Base-by-base conservation (phyloP, 371 early-diverging fungal species). In the Chytridiales sp. region DNA sequence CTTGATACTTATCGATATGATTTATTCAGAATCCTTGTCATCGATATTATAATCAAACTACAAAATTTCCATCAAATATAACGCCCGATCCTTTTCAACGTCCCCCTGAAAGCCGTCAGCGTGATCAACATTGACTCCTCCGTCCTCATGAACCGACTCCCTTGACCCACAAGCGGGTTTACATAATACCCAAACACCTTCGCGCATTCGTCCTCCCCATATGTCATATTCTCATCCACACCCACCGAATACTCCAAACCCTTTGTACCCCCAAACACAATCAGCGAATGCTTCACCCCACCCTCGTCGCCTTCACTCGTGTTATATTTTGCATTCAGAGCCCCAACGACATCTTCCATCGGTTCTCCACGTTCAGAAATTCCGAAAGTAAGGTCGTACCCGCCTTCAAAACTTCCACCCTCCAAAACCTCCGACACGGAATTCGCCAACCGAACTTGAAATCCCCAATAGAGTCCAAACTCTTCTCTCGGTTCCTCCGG, bases 391-490 rank as follows among this genome's bases (percentile, higher is more conserved):
- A 79, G 66, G 67, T 90, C 90, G 64, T 88, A 90, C 8, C 86
- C 86, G 26, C 78, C 83, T 70, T 81, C 62, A 48, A 30, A 87
- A 0, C 85, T 78, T 47, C 78, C 80, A 43, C 87, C 85, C 1
- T 79, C 78, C 49, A 88, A 76, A 3, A 86, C 73, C 81, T 56
- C 83, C 75, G 43, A 80, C 32, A 88, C 69, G 0, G 80, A 72
- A n/a, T 77, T 76, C 1, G 88, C 87, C 27, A 86, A 49, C 21
- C 88, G 76, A 44, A 87, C 83, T 43, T 74, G 71, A 62, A 86
- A 90, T 2, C 90, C 90, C 90, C 90, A 90, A 64, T 88, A 88
- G n/a, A 85, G 55, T 4, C 87, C 87, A 0, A 67, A 63, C 57
- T 77, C 75, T 63, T 86, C 85, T 27, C 81, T 62, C 3, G 90